Percentiles rank a stretch among this genome's conserved stretches.
phyloP scores from a whole-genome alignment of 2,329 filamentous ascomycete genomes.

The Thermothelomyces thermophilus region DNA sequence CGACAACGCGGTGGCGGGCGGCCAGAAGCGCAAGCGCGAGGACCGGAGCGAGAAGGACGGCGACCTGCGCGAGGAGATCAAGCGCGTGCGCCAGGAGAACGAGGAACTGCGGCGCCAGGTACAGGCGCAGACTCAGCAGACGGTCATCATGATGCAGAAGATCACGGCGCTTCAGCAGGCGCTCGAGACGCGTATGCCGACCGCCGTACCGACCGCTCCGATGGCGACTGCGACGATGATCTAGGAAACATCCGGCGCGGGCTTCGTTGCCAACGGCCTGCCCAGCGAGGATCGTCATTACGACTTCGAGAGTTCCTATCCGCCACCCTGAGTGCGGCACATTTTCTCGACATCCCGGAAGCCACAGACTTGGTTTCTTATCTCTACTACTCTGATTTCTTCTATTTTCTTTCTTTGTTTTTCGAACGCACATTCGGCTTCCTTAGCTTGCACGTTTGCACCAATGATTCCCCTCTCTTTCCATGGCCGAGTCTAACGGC shows the following conservation, averaged over 20 bases:
- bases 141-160: slow-evolving; percentile 21
- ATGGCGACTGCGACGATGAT: slow-evolving; percentile 16
- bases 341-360: not conserved
- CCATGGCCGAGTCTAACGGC: slow-evolving; percentile 5
- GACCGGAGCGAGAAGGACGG: slow-evolving; percentile 23
- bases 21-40: slow-evolving; percentile 42
- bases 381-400: not conserved
- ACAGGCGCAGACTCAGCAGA: slow-evolving; percentile 42
- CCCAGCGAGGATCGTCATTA: not conserved
- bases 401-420: not conserved
- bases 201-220: slow-evolving; percentile 2
- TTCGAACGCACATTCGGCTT: slow-evolving; percentile 2
- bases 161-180: slow-evolving; percentile 18
- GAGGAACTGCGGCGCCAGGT: slow-evolving; percentile 49
- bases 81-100: slow-evolving; percentile 60
- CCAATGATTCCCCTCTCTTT: slow-evolving; percentile 13
- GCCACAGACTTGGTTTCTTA: not conserved
- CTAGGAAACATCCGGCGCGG: slow-evolving; percentile 11
- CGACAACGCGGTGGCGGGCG: slow-evolving; percentile 34
- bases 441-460: slow-evolving; percentile 13
- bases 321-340: not conserved
- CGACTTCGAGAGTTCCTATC: not conserved
- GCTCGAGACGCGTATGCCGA: slow-evolving; percentile 9
- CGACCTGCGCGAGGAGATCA: slow-evolving; percentile 57
- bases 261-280: not conserved